Percentiles rank a stretch among this genome's conserved stretches.
These are phyloP conservation scores for Aaosphaeria arxii DNA, from an alignment of 2,329 filamentous ascomycete species.

Conservation along the genomic window DNA sequence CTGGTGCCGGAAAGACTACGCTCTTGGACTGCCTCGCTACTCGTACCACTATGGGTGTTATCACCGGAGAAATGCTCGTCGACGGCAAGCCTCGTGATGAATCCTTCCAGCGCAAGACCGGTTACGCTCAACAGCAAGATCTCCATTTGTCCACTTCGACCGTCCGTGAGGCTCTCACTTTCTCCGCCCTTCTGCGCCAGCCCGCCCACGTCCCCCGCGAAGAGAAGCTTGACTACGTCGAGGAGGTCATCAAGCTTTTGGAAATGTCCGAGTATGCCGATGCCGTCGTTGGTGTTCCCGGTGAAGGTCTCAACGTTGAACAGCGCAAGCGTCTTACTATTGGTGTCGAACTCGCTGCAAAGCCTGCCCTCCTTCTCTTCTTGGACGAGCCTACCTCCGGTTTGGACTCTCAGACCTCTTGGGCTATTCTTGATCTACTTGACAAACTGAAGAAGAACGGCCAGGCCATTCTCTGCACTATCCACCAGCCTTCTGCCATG, in stretches of 20 bases:
- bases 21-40: conserved; percentile 82
- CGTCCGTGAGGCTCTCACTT: conserved; percentile 82
- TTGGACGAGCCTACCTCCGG: conserved; percentile 94
- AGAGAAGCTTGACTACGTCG: conserved; percentile 84
- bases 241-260: conserved; percentile 85
- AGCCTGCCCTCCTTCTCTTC: conserved; percentile 84
- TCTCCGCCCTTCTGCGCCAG: conserved; percentile 82
- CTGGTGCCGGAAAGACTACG: conserved; percentile 92
- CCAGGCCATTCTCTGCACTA: conserved; percentile 86
- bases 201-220: conserved; percentile 67
- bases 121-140: conserved; percentile 92
- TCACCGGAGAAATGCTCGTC: conserved; percentile 82
- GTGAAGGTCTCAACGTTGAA: conserved; percentile 70
- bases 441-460: conserved; percentile 87
- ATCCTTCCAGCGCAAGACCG: conserved; percentile 88
- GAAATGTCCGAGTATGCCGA: conserved; percentile 91
- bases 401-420: conserved; percentile 89
- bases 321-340: conserved; percentile 80
- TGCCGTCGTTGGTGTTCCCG: conserved; percentile 84
- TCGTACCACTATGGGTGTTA: conserved; percentile 83
- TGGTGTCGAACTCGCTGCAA: conserved; percentile 92
- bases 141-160: conserved; percentile 81
- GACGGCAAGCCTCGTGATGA: conserved; percentile 70
- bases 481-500: conserved; percentile 95
- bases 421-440: conserved; percentile 84